Percentiles rank a stretch among this genome's conserved stretches.
Conservation (phyloP, 78 protist species). For the Ministeria vibrans region DNA sequence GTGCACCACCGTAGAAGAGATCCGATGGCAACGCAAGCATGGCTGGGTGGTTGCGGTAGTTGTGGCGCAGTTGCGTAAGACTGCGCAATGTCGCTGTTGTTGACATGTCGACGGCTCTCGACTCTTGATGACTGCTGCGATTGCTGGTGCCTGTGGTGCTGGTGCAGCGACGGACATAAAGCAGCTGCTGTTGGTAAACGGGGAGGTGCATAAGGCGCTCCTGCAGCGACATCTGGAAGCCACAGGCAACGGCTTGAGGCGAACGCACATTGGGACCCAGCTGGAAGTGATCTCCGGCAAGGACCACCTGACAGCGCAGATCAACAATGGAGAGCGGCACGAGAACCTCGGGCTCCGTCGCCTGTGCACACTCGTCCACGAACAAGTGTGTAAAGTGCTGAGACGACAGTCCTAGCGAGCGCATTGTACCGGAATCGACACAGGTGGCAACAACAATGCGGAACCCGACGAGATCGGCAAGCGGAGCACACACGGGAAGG, state of each 20-base stretch:
- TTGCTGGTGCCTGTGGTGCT: too few relatives aligned
- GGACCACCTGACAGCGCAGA: neutral
- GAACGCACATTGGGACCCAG: conserved; percentile 25
- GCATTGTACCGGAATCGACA: neutral
- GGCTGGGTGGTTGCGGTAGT: conserved; percentile 31
- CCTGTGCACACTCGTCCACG: conserved; percentile 18
- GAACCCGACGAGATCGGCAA: neutral
- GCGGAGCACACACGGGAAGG: neutral
- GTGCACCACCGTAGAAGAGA: conserved; percentile 25
- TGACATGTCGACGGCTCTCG: neutral
- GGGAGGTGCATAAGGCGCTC: conserved; percentile 21
- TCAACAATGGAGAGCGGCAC: conserved; percentile 1
- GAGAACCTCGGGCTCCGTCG: conserved; percentile 17
- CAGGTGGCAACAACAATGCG: conserved; percentile 18
- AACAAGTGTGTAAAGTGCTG: neutral
- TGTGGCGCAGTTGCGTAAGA: neutral
- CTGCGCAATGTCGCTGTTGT: neutral
- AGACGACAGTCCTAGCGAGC: neutral
- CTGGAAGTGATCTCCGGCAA: conserved; percentile 34
- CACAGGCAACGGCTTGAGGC: neutral
- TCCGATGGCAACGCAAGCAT: conserved; percentile 7
- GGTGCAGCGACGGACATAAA: too few relatives aligned
- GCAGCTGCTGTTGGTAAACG: neutral
- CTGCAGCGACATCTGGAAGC: conserved; percentile 7
- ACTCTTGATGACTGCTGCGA: neutral